phyloP scores from a whole-genome alignment of 306 rosid species.

The Rubus idaeus region DNA sequence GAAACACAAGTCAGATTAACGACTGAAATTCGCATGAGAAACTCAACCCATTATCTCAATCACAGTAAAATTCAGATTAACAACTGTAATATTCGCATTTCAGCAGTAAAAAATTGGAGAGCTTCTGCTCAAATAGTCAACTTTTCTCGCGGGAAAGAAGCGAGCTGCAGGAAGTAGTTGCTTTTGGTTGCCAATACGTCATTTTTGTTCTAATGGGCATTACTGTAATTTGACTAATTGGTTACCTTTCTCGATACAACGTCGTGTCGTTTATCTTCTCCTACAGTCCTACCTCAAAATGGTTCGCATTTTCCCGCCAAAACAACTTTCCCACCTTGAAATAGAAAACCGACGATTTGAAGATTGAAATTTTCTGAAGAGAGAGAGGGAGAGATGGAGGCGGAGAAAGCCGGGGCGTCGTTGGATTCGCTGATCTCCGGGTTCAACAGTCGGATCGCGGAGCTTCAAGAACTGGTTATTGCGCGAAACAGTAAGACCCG shows the following conservation, averaged over 20 bases:
- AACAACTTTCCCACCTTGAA: neutral
- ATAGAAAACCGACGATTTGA: neutral
- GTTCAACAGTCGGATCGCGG: slow-evolving; percentile 66
- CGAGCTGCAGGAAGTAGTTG: no score
- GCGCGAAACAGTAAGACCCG: slow-evolving; percentile 73
- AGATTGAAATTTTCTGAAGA: slow-evolving; percentile 2
- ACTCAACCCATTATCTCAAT: no score
- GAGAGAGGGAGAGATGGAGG: slow-evolving; percentile 43
- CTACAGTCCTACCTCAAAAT: neutral
- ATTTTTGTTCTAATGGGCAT: no score
- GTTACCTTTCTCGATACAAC: neutral
- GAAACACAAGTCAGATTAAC: no score
- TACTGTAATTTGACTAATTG: neutral
- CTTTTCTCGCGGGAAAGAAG: no score
- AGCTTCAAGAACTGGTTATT: slow-evolving; percentile 85
- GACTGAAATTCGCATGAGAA: no score
- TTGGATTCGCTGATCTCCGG: slow-evolving; percentile 59
- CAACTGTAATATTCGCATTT: no score
- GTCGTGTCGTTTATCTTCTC: neutral
- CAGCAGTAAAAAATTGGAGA: no score
- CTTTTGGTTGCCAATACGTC: no score
- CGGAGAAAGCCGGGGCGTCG: slow-evolving; percentile 55
- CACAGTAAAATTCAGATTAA: no score
- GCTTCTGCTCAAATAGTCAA: no score
- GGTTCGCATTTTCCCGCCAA: slow-evolving; percentile 10